Evolutionary conservation across 768 basidiomycete species (phyloP).

Genomic region (Nidularia sp.): DNA sequence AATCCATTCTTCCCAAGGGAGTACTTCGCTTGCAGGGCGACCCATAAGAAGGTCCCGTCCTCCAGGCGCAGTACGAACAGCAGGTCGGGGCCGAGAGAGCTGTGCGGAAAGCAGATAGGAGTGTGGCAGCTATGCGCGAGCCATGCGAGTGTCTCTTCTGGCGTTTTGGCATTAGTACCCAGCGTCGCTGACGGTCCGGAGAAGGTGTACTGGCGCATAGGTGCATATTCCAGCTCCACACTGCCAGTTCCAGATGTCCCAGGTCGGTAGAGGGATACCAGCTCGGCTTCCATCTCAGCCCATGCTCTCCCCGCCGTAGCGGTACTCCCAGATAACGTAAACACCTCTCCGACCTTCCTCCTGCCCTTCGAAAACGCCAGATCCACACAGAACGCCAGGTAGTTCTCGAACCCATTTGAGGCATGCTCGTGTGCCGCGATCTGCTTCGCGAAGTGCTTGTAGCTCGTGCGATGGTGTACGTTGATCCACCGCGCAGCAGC

Average conservation of each 20-base stretch:
- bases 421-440: conserved; percentile 22
- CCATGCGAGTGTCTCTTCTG: conserved; percentile 28
- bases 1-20: conserved; percentile 25
- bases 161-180: conserved; percentile 30
- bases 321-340: conserved; percentile 24
- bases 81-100: conserved; percentile 37
- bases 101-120: conserved; percentile 37
- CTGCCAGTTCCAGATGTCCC: conserved; percentile 17
- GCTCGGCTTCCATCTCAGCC: conserved; percentile 29
- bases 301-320: conserved; percentile 14
- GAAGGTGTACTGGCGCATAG: conserved; percentile 1
- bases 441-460: conserved; percentile 32
- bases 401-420: conserved; percentile 44
- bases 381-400: conserved; percentile 36
- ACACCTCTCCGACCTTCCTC: conserved; percentile 27
- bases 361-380: conserved; percentile 24
- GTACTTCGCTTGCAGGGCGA: conserved; percentile 37
- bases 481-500: conserved; percentile 39
- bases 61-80: conserved; percentile 32
- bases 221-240: conserved; percentile 20
- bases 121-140: conserved; percentile 22
- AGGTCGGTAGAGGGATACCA: conserved; percentile 27
- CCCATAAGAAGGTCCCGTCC: conserved; percentile 33
- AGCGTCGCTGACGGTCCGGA: conserved; percentile 32
- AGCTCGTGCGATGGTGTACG: conserved; percentile 24